Base-by-base conservation (phyloP, 1,284 basidiomycete genomes). In the Wallemia hederae region DNA sequence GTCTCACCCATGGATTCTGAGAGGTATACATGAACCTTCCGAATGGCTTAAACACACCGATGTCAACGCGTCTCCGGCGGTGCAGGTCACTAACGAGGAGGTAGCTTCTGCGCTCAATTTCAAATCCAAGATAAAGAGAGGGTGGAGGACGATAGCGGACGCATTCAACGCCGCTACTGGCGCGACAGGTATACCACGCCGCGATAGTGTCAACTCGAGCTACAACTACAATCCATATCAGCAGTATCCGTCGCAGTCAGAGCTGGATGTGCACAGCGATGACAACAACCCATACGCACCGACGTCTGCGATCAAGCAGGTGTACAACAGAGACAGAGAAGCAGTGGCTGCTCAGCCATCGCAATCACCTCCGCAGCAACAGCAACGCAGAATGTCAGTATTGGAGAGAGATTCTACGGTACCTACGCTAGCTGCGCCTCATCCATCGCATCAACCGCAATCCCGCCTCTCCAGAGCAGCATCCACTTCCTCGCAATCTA, bases 41-140 rank as follows among this genome's bases (percentile, higher is more conserved):
- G 73, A 76, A n/a, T 96, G 91, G 90, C 76, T 91, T 7, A 71
- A 75, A 17, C 77, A 80, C 61, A 92, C 87, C 0, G 79, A 81
- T 58, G 79, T 80, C 1, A 74, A 75, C 59, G 76, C 75, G 55
- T 74, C 75, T 60, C 74, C 77, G 17, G 76, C 75, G 49, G 77
- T 84, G 60, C 74, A 77, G 60, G 81, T 92, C 27, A 83, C 85
- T 0, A 77, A 78, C n/a, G 80, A 80, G 61, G 91, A 94, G 65
- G 81, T 89, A 1, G 78, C 77, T 24, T 80, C 79, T 24, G 89
- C 87, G 22, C n/a, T 49, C 5, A 49, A 49, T 49, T 49, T 49
- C 39, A 49, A n/a, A 49, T 5, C 14, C 3, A 9, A n/a, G 5
- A 5, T 2, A 66, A 66, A 58, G 22, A 17, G 28, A 3, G 28